Conservation (phyloP, 2,329 filamentous ascomycete species). For the Clarireedia hainanense region DNA sequence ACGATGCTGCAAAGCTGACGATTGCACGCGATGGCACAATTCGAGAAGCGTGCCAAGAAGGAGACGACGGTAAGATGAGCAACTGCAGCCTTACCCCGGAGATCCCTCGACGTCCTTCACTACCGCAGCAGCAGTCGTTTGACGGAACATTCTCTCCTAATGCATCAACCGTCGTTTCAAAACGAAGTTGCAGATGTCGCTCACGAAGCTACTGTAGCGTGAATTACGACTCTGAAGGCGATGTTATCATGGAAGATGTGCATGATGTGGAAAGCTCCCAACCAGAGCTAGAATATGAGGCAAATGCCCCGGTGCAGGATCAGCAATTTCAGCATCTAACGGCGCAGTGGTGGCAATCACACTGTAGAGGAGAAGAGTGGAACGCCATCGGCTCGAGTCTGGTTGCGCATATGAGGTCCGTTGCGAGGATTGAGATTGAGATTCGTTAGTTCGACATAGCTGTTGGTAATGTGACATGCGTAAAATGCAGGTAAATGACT, state of each 20-base stretch:
- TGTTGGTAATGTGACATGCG: not conserved
- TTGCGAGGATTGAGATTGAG: constrained; percentile 7
- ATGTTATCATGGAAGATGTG: constrained; percentile 23
- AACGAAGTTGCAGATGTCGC: not conserved
- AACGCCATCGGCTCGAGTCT: constrained; percentile 20
- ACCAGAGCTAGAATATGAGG: constrained; percentile 6
- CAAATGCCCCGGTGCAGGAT: not conserved
- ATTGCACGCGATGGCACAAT: constrained; percentile 27
- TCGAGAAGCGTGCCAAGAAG: constrained; percentile 15
- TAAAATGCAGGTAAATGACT: not conserved
- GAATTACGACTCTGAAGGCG: constrained; percentile 18
- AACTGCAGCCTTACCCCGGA: not conserved
- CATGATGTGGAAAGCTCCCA: not conserved
- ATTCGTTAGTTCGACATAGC: not conserved
- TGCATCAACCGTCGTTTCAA: not conserved
- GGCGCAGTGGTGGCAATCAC: constrained; percentile 1
- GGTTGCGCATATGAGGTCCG: constrained; percentile 29
- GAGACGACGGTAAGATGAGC: constrained; percentile 13
- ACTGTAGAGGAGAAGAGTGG: not conserved
- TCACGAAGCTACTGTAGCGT: constrained; percentile 5
- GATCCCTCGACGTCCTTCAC: not conserved
- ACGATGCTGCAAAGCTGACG: constrained; percentile 6
- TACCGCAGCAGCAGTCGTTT: constrained; percentile 14
- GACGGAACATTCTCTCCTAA: constrained; percentile 13
- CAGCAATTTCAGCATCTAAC: constrained; percentile 8